phyloP scores from a whole-genome alignment of 805 yeast genomes.

The Millerozyma acaciae region DNA sequence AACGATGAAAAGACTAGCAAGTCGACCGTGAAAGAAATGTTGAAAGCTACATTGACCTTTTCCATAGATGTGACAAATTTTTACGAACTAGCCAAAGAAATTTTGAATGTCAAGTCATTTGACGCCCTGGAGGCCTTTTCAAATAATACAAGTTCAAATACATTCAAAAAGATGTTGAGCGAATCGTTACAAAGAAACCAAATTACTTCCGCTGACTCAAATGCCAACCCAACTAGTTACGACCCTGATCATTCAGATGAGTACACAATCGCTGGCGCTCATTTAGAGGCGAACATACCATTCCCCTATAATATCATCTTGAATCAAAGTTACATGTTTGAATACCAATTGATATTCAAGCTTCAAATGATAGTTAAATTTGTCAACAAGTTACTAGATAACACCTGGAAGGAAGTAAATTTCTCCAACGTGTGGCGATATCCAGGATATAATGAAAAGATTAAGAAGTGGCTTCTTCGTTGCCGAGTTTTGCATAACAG shows the following conservation, averaged over 20 bases:
- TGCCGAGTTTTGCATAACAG: conserved; percentile 53
- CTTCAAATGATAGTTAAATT: conserved; percentile 62
- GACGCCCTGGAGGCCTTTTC: conserved; percentile 51
- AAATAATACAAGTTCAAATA: conserved; percentile 37
- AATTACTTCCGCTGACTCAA: conserved; percentile 10
- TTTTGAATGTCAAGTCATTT: conserved; percentile 50
- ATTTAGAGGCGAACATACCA: conserved; percentile 62
- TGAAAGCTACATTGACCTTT: conserved; percentile 20
- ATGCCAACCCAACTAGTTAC: conserved; percentile 4
- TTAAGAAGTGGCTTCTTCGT: conserved; percentile 52
- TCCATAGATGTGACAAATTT: conserved; percentile 44
- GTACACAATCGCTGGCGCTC: conserved; percentile 48
- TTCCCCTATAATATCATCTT: conserved; percentile 81
- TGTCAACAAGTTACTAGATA: conserved; percentile 54
- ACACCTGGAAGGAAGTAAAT: conserved; percentile 69
- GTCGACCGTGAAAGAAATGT: conserved; percentile 7
- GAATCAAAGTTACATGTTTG: conserved; percentile 63
- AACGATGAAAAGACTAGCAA: not conserved
- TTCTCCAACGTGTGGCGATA: conserved; percentile 66
- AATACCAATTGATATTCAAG: conserved; percentile 78
- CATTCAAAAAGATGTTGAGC: conserved; percentile 42
- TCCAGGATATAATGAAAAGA: conserved; percentile 35
- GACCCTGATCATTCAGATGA: conserved; percentile 31
- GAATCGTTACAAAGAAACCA: conserved; percentile 32
- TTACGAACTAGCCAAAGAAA: conserved; percentile 43